Base-by-base conservation (phyloP, 352 stramenopile genomes). In the Phytophthora idaei region DNA sequence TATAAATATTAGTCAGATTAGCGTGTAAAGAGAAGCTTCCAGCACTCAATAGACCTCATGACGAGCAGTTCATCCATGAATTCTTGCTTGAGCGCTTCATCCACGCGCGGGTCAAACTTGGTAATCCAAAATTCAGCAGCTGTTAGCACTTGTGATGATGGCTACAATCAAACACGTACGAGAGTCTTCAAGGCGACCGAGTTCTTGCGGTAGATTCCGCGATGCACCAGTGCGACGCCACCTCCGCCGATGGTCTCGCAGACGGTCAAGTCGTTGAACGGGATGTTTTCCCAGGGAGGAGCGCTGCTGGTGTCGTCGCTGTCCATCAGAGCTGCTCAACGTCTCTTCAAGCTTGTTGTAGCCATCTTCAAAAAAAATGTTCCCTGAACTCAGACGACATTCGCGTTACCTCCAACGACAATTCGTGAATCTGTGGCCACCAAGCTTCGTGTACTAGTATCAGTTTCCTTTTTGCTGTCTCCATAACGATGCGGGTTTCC, bases 31-130 rank as follows among this genome's bases (percentile, higher is more conserved):
- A 17, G 21, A 21, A 25, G 4, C 11, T 21, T 41, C 5, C 14
- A 54, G 21, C 3, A 46, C 11, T 8, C 5, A 5, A 45, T 5
- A 45, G 12, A 93, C 78, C 82, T 94, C 81, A 97, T 95, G 4
- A 97, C 87, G 7, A 95, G 78, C n/a, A 98, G 69, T 68, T 98
- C 93, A 61, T 98, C 90, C 89, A 98, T 92, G 61, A 96, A 98
- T 62, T 98, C 93, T 52, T 94, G 74, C 66, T 96, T 97, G 15
- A 97, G 76, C 1, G 73, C 77, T 27, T 87, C 76, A 61, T 97
- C 88, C 41, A 97, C 80, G 4, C 91, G 78, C 14, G 87, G 82
- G 67, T 97, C 85, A 70, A 97, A 97, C 89, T 93, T 56, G 39
- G 49, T 53, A 34, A 9, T 21, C 28, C 36, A 47, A 21, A 21